Base-by-base conservation (phyloP, 2,329 filamentous ascomycete genomes). In the Pseudogymnoascus sp. region DNA sequence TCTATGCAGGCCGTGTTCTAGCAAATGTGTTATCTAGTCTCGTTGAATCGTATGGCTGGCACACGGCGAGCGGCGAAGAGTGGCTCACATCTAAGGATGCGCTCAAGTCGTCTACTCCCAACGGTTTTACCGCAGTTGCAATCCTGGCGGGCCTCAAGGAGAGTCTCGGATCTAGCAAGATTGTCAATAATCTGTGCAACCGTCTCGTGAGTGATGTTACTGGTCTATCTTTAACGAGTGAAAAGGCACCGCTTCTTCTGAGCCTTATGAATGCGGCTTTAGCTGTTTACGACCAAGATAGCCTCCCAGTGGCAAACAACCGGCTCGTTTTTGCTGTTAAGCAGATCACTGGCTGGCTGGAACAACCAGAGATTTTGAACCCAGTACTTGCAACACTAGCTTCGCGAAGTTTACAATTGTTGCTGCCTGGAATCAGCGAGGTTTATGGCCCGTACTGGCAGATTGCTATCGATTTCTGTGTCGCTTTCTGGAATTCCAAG, bases 361-460 rank as follows among this genome's bases (percentile, higher is more conserved):
- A 87, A 12, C 78, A 79, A 0, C 72, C 77, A 0, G 75, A 80
- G 14, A 73, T 75, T 1, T 64, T 83, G 1, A 74, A 78, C 22
- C 70, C 74, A n/a, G 73, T 74, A 62, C 66, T 83, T n/a, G 72
- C 77, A 64, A 71, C 80, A 30, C 76, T 84, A 75, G 74, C 81
- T 65, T 82, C 85, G 71, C 76, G 86, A 68, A 79, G 79, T 64
- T 70, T 91, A 61, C 76, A 83, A 1, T 75, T 78, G 3, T 76
- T 96, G 3, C 74, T 97, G 0, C 90, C 90, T 1, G 83, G 82
- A 41, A 87, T 97, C 68, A 83, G 85, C 63, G 88, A 92, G 55
- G 85, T 96, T 0, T 97, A 96, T 69, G 94, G 93, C 0, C 84
- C 89, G 0, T 90, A 96, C 71, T 99, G 94, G 94, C 82, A 87